phyloP scores from a whole-genome alignment of 176 grass and related monocot genomes.

The Panicum miliaceum region DNA sequence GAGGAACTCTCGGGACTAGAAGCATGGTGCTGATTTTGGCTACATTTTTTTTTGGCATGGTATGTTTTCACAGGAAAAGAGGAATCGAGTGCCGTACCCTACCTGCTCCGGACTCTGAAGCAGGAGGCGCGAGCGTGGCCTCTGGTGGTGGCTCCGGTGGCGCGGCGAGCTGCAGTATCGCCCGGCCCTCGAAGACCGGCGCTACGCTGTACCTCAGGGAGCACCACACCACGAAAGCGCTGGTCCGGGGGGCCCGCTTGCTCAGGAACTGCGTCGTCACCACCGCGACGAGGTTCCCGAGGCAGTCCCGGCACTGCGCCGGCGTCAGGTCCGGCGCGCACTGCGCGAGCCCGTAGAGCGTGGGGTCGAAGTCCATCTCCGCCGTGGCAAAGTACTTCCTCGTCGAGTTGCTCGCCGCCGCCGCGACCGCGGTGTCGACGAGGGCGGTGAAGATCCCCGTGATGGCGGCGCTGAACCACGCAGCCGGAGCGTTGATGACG shows the following conservation, averaged over 20 bases:
- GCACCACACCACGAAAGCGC: constrained; percentile 12
- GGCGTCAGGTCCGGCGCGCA: constrained; percentile 45
- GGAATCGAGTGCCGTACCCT: background rate
- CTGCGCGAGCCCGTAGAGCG: constrained; percentile 55
- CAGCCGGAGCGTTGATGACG: background rate
- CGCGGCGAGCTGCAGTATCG: background rate
- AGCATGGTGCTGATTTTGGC: background rate
- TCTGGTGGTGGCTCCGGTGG: background rate
- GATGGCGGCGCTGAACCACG: constrained; percentile 39
- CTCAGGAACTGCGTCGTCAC: fast-evolving
- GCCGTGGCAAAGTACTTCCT: constrained; percentile 50
- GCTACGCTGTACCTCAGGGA: constrained; percentile 34
- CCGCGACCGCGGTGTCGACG: background rate
- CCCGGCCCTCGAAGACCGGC: constrained; percentile 10
- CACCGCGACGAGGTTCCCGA: fast-evolving
- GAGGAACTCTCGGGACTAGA: background rate
- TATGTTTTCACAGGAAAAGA: no score
- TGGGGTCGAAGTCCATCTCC: constrained; percentile 36
- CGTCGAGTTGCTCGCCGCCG: constrained; percentile 24
- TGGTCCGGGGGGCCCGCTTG: background rate
- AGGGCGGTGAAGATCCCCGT: constrained; percentile 21
- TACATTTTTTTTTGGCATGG: background rate
- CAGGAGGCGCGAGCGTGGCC: background rate
- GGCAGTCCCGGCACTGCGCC: constrained; percentile 35
- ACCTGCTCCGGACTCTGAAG: constrained; percentile 18